Base-by-base conservation (phyloP, 2,329 filamentous ascomycete genomes). In the Camptophora hylomeconis region DNA sequence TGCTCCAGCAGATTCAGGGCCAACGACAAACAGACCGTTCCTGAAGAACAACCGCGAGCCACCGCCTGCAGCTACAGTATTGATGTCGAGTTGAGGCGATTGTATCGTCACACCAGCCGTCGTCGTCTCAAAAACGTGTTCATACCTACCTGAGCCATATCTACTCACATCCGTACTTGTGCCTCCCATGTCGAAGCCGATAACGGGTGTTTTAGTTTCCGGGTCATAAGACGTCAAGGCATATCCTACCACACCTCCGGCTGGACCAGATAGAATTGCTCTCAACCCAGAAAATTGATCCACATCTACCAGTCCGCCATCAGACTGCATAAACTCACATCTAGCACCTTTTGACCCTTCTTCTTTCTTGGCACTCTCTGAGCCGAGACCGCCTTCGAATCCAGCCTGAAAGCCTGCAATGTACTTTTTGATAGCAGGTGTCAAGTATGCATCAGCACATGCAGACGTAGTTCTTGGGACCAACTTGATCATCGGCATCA, bases 281-380 rank as follows among this genome's bases (percentile, higher is more conserved):
- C 80, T 78, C 7, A 94, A 58, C 0, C 86, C 86, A 1, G 81
- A 89, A 48, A 94, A 94, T 43, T 64, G 52, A 31, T 54, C 55
- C 29, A 61, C 60, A 36, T 62, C 58, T 5, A 75, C 72, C 5
- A 76, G 52, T 4, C 72, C 72, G 26, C 82, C 83, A 40, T 92
- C 83, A 5, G 80, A 87, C 54, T 94, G 86, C 87, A 94, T 94
- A 44, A 94, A 94, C 51, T 94, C 86, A 55, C 86, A 94, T 38
- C 86, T 65, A 3, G 82, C 80, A 5, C 75, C 80, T 44, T 68
- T 78, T 4, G 61, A 53, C 0, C 75, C 78, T 16, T 60, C 53
- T 36, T 76, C 69, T 10, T 70, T 60, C 51, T 77, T 74, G 4
- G 89, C 77, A 36, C 75, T 82, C 43, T 76, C 71, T 0, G 72